Conservation (phyloP, 495 filamentous ascomycete genomes). For the Zalerion maritima region DNA sequence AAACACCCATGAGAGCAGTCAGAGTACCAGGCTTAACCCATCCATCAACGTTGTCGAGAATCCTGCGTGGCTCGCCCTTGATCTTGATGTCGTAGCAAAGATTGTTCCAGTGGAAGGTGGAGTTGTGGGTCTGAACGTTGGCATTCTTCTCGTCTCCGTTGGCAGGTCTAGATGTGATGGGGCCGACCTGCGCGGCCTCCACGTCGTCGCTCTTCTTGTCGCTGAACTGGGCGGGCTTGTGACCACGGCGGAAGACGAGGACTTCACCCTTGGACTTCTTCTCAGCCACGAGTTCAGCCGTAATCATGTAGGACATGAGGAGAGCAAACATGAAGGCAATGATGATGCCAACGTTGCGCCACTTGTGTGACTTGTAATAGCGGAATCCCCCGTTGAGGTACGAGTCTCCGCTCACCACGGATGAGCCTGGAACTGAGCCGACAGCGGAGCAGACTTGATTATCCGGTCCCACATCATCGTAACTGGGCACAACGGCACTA, state of each 20-base stretch:
- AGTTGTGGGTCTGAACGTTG: slow-evolving; percentile 43
- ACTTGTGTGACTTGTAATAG: slow-evolving; percentile 49
- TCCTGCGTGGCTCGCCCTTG: slow-evolving; percentile 56
- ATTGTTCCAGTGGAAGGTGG: slow-evolving; percentile 76
- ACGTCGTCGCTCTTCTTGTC: slow-evolving; percentile 38
- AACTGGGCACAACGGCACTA: slow-evolving; percentile 24
- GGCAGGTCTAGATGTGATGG: slow-evolving; percentile 24
- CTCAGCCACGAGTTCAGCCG: slow-evolving; percentile 60
- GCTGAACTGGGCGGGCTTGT: slow-evolving; percentile 43
- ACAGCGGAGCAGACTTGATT: slow-evolving; percentile 45
- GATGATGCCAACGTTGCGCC: slow-evolving; percentile 75
- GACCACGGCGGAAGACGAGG: slow-evolving; percentile 66
- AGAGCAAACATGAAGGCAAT: slow-evolving; percentile 59
- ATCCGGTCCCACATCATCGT: slow-evolving; percentile 22
- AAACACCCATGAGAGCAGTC: slow-evolving; percentile 77
- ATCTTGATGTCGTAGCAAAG: slow-evolving; percentile 85
- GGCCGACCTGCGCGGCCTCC: slow-evolving; percentile 30
- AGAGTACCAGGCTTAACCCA: slow-evolving; percentile 87
- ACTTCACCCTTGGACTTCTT: slow-evolving; percentile 82
- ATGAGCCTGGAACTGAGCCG: slow-evolving; percentile 44
- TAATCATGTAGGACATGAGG: slow-evolving; percentile 48
- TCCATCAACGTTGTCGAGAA: slow-evolving; percentile 72
- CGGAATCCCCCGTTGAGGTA: slow-evolving; percentile 47
- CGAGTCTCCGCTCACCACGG: slow-evolving; percentile 44
- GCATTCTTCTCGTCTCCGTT: slow-evolving; percentile 31